Conservation (phyloP, 2,329 filamentous ascomycete genomes). For the Periglandula ipomoeae region DNA sequence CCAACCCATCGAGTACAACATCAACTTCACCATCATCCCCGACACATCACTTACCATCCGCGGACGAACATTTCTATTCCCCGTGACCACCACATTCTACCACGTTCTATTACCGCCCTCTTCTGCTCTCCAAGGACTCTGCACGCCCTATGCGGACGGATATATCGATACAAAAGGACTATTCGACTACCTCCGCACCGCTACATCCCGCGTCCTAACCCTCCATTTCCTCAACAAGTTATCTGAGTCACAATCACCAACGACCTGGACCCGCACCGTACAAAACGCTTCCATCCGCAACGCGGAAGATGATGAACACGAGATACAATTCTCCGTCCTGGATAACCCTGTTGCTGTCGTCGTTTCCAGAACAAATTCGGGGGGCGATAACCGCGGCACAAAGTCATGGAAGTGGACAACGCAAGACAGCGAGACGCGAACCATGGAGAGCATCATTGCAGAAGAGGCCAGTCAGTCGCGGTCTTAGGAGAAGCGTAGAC, state of each 20-base stretch:
- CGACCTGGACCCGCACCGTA: constrained; percentile 21
- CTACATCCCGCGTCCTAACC: constrained; percentile 31
- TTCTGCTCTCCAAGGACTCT: constrained; percentile 27
- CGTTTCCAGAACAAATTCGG: constrained; percentile 13
- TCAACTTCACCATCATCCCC: constrained; percentile 37
- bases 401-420: constrained; percentile 23
- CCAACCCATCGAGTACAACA: constrained; percentile 29
- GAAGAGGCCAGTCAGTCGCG: constrained; percentile 10
- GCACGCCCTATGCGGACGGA: constrained; percentile 33
- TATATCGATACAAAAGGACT: constrained; percentile 37
- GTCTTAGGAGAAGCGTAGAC: constrained; percentile 10
- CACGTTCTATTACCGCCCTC: constrained; percentile 29
- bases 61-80: constrained; percentile 34
- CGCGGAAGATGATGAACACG: constrained; percentile 16
- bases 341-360: constrained; percentile 14
- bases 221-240: constrained; percentile 23
- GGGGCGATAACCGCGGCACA: constrained; percentile 9
- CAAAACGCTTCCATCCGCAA: constrained; percentile 24
- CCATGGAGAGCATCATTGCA: constrained; percentile 17
- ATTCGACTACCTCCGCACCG: constrained; percentile 35
- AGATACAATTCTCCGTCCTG: constrained; percentile 24
- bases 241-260: not conserved
- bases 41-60: constrained; percentile 32
- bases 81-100: constrained; percentile 36
- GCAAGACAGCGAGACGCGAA: constrained; percentile 10